phyloP scores from a whole-genome alignment of 1,284 basidiomycete genomes.

The Salmacisia buchloeana region DNA sequence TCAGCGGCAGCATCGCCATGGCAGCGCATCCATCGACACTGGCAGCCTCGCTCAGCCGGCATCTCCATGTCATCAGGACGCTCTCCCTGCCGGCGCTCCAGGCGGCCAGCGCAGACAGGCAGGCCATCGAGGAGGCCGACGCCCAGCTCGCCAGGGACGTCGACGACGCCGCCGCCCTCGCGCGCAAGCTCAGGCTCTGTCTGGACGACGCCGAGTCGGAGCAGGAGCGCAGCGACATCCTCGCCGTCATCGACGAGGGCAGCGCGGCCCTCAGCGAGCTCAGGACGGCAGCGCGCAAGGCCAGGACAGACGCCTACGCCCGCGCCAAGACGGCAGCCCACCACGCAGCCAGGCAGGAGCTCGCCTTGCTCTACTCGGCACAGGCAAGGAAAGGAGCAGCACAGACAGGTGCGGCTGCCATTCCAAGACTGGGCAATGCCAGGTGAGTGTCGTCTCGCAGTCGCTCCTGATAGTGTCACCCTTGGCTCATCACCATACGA shows the following conservation, averaged over 20 bases:
- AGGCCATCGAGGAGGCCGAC: constrained; percentile 1
- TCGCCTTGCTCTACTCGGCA: constrained; percentile 4
- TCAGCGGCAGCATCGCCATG: too few relatives aligned
- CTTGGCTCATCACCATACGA: too few relatives aligned
- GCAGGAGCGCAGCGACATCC: constrained; percentile 20
- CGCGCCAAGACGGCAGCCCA: constrained; percentile 8
- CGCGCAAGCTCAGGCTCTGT: constrained; percentile 25
- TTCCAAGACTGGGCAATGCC: neutral
- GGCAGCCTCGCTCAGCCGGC: neutral
- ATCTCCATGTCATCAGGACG: neutral
- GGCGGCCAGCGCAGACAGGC: neutral
- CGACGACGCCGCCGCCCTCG: constrained; percentile 11
- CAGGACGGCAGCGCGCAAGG: neutral
- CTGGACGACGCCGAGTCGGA: constrained; percentile 29
- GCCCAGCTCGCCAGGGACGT: neutral
- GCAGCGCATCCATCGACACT: neutral
- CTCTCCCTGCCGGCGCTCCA: neutral
- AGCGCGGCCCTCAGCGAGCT: neutral
- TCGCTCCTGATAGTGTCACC: constrained; percentile 27
- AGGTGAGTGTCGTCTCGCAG: constrained; percentile 14
- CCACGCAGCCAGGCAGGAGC: constrained; percentile 12
- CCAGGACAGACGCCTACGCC: neutral
- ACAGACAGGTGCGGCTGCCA: too few relatives aligned
- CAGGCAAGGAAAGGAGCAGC: too few relatives aligned
- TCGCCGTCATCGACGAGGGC: neutral